These are phyloP conservation scores for Ganoderma resinaceum DNA, from an alignment of 1,284 basidiomycete species.

Conservation along the genomic window DNA sequence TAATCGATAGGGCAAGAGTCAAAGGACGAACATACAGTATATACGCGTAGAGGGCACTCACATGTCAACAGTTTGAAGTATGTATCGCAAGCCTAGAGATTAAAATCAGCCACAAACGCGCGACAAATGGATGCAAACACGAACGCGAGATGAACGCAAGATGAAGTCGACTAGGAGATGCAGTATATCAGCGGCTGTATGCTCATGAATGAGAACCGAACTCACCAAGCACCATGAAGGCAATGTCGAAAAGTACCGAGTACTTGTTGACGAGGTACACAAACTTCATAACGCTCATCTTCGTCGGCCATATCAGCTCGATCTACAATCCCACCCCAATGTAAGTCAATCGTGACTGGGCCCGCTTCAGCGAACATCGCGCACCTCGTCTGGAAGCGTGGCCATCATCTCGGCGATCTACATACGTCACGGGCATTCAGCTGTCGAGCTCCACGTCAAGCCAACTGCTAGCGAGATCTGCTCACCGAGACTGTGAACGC, in stretches of 20 bases:
- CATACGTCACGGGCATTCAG: background rate
- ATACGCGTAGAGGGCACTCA: background rate
- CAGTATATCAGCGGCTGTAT: background rate
- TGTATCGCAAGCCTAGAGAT: background rate
- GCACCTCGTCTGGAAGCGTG: slow-evolving; percentile 10
- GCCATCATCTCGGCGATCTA: slow-evolving; percentile 4
- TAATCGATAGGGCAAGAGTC: background rate
- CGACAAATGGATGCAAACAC: background rate
- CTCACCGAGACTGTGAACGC: slow-evolving; percentile 4
- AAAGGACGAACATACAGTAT: background rate
- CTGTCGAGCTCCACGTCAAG: background rate
- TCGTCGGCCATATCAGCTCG: slow-evolving; percentile 10
- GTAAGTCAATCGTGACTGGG: background rate
- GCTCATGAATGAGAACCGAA: background rate
- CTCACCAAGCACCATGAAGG: background rate
- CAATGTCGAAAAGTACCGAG: background rate
- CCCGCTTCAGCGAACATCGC: background rate
- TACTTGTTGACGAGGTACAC: slow-evolving; percentile 13
- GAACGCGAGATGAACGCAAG: background rate
- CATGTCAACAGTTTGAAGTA: background rate
- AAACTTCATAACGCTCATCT: slow-evolving; percentile 4
- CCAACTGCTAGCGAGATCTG: background rate
- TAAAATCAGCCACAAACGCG: background rate
- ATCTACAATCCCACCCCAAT: background rate
- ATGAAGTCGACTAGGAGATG: slow-evolving; percentile 2